Base-by-base conservation (phyloP, 352 stramenopile species). In the Chrysophaeum taylorii region DNA sequence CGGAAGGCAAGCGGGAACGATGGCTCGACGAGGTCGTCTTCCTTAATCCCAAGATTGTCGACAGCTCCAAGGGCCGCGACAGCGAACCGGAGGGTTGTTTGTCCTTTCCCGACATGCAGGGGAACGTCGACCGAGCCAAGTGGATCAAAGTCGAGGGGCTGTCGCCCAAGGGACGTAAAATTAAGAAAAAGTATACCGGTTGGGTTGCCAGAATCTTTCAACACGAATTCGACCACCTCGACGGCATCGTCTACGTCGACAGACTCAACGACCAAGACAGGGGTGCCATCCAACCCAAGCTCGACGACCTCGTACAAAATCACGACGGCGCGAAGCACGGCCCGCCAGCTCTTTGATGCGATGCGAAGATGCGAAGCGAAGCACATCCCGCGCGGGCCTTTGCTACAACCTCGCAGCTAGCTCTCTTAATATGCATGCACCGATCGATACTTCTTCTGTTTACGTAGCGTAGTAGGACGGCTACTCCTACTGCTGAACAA, bases 191-290 rank as follows among this genome's bases (percentile, higher is more conserved):
- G 69, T 86, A 29, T 64, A 80, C 64, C 21, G 83, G 81, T 39
- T 92, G 84, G 83, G 82, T 85, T 53, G 84, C 85, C 35, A 70
- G 83, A 41, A 88, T 92, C 73, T 92, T 92, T 69, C 84, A 92
- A 78, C 87, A 94, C 71, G 87, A 94, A 75, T 92, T 90, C 63
- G 87, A 94, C 80, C 87, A 94, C 81, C 78, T 94, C 18, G 85
- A 92, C 74, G 84, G 85, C 33, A 76, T 79, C n/a, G 80, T 90
- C 45, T 91, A 88, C 73, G 79, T 86, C 66, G 87, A 93, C 78
- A 70, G 83, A 73, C 75, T 92, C 29, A 61, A 75, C 0, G 71
- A 81, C 45, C 74, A 86, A 45, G 76, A 70, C 27, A 71, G 73
- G 43, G 71, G 69, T 38, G 69, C 79, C 42, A 74, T 85, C 0